Evolutionary conservation across 2,329 filamentous ascomycete genomes (phyloP).

Genomic region (Pseudocercospora pini-densiflorae): DNA sequence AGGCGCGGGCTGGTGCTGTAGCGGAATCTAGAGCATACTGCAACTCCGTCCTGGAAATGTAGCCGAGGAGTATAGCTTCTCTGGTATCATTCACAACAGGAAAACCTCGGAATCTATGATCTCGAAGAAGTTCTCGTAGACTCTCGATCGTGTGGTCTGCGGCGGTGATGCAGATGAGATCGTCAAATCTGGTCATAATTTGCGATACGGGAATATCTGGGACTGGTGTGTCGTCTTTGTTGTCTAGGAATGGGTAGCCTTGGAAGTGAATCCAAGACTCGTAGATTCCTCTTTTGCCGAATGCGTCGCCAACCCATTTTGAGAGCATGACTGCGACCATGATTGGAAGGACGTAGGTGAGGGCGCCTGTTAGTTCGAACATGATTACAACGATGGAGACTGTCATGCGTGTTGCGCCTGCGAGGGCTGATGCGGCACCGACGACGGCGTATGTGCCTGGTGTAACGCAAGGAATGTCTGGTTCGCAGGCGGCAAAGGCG

Average conservation of each 20-base stretch:
- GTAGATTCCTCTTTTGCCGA: conserved; percentile 92
- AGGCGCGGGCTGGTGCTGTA: conserved; percentile 57
- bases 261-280: conserved; percentile 98
- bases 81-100: conserved; percentile 81
- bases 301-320: conserved; percentile 97
- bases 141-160: conserved; percentile 79
- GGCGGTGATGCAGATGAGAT: conserved; percentile 84
- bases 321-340: conserved; percentile 99
- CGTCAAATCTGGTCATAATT: conserved; percentile 91
- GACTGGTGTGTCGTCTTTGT: conserved; percentile 75
- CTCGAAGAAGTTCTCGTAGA: conserved; percentile 71
- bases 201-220: conserved; percentile 85
- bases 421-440: conserved; percentile 90
- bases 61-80: conserved; percentile 81
- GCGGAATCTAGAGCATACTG: conserved; percentile 75
- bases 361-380: conserved; percentile 95
- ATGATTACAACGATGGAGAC: conserved; percentile 99
- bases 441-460: conserved; percentile 97
- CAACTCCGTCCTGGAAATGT: conserved; percentile 91
- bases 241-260: conserved; percentile 93
- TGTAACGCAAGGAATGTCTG: conserved; percentile 85
- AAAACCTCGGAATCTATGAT: conserved; percentile 85
- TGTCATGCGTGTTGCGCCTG: conserved; percentile 93
- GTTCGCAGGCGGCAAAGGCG: conserved; percentile 77
- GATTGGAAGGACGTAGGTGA: conserved; percentile 96